phyloP scores from a whole-genome alignment of 345 rosid genomes.

The Fremontodendron californicum region DNA sequence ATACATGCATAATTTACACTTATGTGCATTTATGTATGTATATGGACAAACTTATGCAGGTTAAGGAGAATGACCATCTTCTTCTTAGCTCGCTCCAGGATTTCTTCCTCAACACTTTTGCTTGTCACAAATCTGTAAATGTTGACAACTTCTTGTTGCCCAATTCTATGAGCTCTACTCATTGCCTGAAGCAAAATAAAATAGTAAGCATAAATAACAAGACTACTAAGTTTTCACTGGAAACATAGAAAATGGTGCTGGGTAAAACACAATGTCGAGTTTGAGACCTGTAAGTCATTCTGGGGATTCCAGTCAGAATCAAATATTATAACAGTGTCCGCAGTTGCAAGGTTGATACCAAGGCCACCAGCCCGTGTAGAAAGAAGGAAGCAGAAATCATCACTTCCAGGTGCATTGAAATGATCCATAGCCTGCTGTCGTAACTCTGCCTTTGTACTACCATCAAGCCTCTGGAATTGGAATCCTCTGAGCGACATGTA shows the following conservation, averaged over 20 bases:
- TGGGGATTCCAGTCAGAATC: slow-evolving; percentile 99
- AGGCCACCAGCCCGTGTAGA: slow-evolving; percentile 99
- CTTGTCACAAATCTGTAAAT: slow-evolving; percentile 98
- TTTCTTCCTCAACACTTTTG: slow-evolving; percentile 99
- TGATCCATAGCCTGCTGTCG: slow-evolving; percentile 99
- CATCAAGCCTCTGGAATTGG: slow-evolving; percentile 98
- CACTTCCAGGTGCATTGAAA: slow-evolving; percentile 86
- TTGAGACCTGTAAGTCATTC: slow-evolving; percentile 87
- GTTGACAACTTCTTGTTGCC: slow-evolving; percentile 98
- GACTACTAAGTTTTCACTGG: background rate
- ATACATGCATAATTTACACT: background rate
- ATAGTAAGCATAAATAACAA: slow-evolving; percentile 6
- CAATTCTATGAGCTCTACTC: slow-evolving; percentile 99
- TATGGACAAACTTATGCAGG: background rate
- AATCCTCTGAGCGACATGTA: slow-evolving; percentile 90
- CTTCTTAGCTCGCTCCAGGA: slow-evolving; percentile 96
- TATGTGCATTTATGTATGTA: background rate
- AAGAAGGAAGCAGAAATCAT: slow-evolving; percentile 98
- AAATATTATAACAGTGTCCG: slow-evolving; percentile 97
- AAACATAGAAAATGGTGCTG: slow-evolving; percentile 9
- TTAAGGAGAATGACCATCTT: slow-evolving; percentile 67
- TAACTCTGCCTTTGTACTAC: slow-evolving; percentile 99
- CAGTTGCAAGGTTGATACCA: slow-evolving; percentile 98
- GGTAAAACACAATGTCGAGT: background rate
- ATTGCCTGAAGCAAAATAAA: slow-evolving; percentile 64